Percentiles rank a stretch among this genome's conserved stretches.
phyloP scores from a whole-genome alignment of 306 rosid species.

The Cucurbita pepo region DNA sequence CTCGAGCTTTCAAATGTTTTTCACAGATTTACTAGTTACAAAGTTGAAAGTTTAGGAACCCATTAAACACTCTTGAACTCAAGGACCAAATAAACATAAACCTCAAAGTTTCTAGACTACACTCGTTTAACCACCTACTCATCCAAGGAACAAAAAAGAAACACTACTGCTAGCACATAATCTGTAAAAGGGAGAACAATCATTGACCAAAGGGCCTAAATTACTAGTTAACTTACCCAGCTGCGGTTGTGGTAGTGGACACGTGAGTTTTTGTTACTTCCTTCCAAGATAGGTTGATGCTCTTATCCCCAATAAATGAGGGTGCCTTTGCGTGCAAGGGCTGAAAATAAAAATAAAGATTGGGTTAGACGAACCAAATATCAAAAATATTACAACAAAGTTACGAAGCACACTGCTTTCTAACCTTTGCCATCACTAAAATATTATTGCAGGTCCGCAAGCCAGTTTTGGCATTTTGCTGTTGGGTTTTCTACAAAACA shows the following conservation, averaged over 20 bases:
- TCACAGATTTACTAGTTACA: too few species aligned
- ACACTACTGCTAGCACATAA: too few species aligned
- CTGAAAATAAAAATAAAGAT: slow-evolving; percentile 10
- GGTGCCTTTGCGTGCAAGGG: slow-evolving; percentile 57
- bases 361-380: not conserved
- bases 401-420: not conserved
- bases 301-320: slow-evolving; percentile 73
- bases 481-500: slow-evolving; percentile 60
- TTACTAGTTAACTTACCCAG: slow-evolving; percentile 40
- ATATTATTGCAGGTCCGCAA: slow-evolving; percentile 89
- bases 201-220: not conserved
- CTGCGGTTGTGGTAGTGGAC: slow-evolving; percentile 20
- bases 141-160: too few species aligned
- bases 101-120: too few species aligned
- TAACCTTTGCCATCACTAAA: slow-evolving; percentile 79
- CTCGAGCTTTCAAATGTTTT: too few species aligned
- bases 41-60: too few species aligned
- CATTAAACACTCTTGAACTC: too few species aligned
- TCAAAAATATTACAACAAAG: not conserved
- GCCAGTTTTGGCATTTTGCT: slow-evolving; percentile 87
- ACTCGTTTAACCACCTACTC: not conserved
- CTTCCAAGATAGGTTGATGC: slow-evolving; percentile 91
- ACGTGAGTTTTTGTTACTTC: slow-evolving; percentile 50
- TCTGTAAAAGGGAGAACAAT: not conserved
- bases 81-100: too few species aligned